phyloP scores from a whole-genome alignment of 2,329 filamentous ascomycete species.

The Fusarium graminum region DNA sequence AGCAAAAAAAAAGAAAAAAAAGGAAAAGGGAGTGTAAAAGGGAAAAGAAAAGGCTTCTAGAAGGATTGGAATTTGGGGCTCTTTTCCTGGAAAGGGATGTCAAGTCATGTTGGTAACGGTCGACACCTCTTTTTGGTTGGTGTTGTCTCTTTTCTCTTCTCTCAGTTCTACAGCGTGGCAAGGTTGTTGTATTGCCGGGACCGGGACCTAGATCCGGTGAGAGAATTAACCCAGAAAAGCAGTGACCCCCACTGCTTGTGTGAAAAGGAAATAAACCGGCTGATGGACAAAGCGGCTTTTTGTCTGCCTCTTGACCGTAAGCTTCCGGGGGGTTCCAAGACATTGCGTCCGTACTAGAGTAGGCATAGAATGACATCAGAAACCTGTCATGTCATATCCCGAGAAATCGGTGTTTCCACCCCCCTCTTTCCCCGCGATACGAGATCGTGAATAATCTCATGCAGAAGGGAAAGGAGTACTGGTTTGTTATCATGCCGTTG shows the following conservation, averaged over 20 bases:
- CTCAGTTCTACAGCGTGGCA: background rate
- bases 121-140: background rate
- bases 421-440: constrained; percentile 37
- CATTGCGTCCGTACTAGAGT: background rate
- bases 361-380: constrained; percentile 16
- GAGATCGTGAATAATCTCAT: constrained; percentile 1
- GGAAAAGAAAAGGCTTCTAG: background rate
- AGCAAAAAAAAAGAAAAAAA: background rate
- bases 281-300: constrained; percentile 3
- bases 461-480: background rate
- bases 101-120: background rate
- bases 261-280: constrained; percentile 12
- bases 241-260: background rate
- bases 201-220: constrained; percentile 4
- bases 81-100: background rate
- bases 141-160: constrained; percentile 44
- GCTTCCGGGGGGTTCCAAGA: background rate
- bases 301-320: no score
- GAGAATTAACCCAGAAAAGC: background rate
- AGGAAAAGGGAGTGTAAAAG: background rate
- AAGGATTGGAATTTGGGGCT: constrained; percentile 21
- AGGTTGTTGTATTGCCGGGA: no score
- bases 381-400: constrained; percentile 17
- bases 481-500: background rate
- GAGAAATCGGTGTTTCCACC: constrained; percentile 27